Percentiles rank a stretch among this genome's conserved stretches.
These are phyloP conservation scores for Podila horticola DNA, from an alignment of 192 early-diverging fungal species.

Conservation along the genomic window DNA sequence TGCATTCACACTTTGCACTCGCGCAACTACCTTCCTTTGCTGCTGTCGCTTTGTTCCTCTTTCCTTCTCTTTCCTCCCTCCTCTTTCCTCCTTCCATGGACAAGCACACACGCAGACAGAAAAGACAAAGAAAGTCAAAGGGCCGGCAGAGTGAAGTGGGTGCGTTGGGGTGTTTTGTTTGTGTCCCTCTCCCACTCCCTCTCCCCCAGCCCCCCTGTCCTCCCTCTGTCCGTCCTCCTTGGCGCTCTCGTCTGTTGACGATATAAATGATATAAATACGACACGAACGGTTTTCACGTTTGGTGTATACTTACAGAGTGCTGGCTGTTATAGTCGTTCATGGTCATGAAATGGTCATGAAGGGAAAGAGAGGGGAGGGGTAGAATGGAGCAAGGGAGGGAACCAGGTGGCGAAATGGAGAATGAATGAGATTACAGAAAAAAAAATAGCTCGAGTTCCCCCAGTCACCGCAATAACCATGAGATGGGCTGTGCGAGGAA, in stretches of 20 bases:
- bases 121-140: background rate
- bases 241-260: background rate
- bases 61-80: too few relatives aligned
- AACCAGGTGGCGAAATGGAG: background rate
- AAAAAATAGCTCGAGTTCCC: background rate
- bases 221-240: background rate
- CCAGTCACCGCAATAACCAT: too few relatives aligned
- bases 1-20: too few relatives aligned
- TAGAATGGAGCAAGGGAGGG: background rate
- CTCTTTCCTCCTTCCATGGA: too few relatives aligned
- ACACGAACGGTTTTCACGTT: background rate
- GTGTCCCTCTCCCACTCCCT: background rate
- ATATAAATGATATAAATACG: background rate
- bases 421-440: background rate
- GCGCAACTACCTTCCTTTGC: too few relatives aligned
- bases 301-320: background rate
- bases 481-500: too few relatives aligned
- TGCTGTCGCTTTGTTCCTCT: too few relatives aligned
- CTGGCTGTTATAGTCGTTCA: background rate
- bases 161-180: background rate
- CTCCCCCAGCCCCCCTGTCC: background rate
- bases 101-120: too few relatives aligned
- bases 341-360: background rate
- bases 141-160: background rate
- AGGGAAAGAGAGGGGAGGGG: background rate